Evolutionary conservation across 1,284 basidiomycete species (phyloP).

Genomic region (Ustilago esculenta): DNA sequence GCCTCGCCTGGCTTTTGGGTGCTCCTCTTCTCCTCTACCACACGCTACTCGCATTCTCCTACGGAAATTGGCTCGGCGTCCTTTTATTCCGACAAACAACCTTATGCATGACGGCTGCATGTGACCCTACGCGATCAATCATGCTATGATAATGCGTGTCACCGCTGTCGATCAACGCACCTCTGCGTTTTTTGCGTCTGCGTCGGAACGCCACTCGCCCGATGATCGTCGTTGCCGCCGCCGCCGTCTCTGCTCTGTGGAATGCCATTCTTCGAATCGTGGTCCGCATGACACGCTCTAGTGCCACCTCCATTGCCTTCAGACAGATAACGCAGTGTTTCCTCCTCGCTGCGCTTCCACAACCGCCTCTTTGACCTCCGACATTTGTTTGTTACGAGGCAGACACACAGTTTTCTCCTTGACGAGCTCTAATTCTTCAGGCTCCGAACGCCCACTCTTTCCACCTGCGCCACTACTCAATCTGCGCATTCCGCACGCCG

Average conservation of each 20-base stretch:
- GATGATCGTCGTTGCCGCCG: not conserved
- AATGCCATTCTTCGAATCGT: constrained; percentile 1
- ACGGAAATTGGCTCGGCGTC: constrained; percentile 12
- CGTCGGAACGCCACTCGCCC: constrained; percentile 14
- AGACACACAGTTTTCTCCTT: too few species aligned
- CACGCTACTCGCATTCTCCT: not conserved
- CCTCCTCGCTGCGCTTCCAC: constrained; percentile 3
- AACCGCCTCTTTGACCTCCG: constrained; percentile 6
- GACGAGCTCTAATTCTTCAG: constrained; percentile 33
- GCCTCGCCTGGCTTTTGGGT: not conserved
- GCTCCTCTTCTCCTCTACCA: not conserved
- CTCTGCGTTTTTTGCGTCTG: constrained; percentile 12
- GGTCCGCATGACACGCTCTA: not conserved
- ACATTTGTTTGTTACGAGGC: constrained; percentile 39
- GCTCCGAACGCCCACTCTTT: constrained; percentile 10
- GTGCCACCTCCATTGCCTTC: not conserved
- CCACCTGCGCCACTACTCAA: constrained; percentile 14
- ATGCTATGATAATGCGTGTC: constrained; percentile 27
- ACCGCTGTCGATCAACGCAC: constrained; percentile 21
- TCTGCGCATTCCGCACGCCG: constrained; percentile 35
- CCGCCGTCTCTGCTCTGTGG: not conserved
- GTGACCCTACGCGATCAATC: constrained; percentile 7
- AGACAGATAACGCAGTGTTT: constrained; percentile 5
- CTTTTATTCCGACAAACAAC: constrained; percentile 27
- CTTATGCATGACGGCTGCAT: constrained; percentile 21